Evolutionary conservation across 306 rosid genomes (phyloP).

Genomic region (Dalbergia cultrata): DNA sequence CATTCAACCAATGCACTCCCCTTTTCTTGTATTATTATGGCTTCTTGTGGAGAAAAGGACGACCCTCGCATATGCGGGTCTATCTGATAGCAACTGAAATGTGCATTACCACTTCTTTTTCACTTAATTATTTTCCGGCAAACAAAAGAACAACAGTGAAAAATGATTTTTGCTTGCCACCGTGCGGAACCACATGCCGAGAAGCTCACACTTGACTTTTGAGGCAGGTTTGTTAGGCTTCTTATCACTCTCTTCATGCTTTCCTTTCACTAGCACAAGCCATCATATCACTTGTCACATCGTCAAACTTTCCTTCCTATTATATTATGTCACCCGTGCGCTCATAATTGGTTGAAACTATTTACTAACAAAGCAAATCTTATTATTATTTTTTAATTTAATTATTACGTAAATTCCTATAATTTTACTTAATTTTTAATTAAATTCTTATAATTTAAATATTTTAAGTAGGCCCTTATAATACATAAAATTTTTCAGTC

Average conservation of each 20-base stretch:
- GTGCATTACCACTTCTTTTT: slow-evolving; percentile 16
- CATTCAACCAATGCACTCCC: not conserved
- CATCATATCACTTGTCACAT: not conserved
- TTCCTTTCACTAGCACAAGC: not conserved
- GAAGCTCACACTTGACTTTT: slow-evolving; percentile 22
- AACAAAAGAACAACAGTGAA: not conserved
- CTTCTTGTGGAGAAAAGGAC: not conserved
- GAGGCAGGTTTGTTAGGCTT: not conserved
- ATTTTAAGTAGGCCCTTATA: too few species aligned
- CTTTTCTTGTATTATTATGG: not conserved
- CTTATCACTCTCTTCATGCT: not conserved
- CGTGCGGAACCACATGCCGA: not conserved
- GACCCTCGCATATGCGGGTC: not conserved
- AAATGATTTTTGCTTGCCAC: not conserved
- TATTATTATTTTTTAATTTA: not conserved
- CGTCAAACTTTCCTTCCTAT: not conserved
- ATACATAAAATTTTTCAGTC: too few species aligned
- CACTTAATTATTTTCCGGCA: not conserved
- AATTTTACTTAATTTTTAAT: too few species aligned
- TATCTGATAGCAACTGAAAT: slow-evolving; percentile 1
- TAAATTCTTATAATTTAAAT: too few species aligned
- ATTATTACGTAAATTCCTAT: too few species aligned
- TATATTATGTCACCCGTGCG: not conserved
- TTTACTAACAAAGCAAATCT: not conserved
- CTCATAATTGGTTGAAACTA: not conserved